Percentiles rank a stretch among this genome's conserved stretches.
These are phyloP conservation scores for Phlebiopsis flavidoalba DNA, from an alignment of 768 basidiomycete species.

Conservation along the genomic window DNA sequence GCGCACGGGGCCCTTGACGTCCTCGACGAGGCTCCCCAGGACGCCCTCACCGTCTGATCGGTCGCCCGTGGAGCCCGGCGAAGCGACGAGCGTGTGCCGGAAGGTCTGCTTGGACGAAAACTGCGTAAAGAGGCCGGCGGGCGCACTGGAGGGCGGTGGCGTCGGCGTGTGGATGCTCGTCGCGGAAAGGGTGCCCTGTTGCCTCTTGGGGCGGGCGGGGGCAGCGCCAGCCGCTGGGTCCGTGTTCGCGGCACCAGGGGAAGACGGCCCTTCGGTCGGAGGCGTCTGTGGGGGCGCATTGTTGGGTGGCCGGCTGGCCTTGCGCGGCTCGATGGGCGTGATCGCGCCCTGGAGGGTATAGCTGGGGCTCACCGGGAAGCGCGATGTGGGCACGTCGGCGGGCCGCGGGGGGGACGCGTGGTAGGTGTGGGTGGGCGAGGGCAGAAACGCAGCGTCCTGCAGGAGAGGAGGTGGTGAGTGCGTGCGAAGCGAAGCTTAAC, in stretches of 20 bases:
- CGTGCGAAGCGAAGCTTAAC: background rate
- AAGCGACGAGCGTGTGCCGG: background rate
- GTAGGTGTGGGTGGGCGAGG: background rate
- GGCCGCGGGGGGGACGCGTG: background rate
- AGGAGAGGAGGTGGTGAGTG: background rate
- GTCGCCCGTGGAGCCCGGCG: background rate
- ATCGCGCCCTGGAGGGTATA: constrained; percentile 11
- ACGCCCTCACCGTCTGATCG: background rate
- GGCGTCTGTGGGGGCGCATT: background rate
- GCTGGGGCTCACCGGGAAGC: constrained; percentile 2
- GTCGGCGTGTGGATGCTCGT: background rate
- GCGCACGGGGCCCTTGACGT: background rate
- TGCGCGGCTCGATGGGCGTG: background rate
- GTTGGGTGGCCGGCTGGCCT: background rate
- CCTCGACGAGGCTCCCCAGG: background rate
- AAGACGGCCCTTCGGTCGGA: background rate
- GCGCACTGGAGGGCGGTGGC: background rate
- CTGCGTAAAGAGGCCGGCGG: background rate
- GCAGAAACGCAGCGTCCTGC: background rate
- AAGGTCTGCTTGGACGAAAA: background rate
- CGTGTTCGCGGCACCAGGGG: background rate
- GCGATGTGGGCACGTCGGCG: background rate
- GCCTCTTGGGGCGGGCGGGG: background rate
- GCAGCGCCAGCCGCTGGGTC: background rate
- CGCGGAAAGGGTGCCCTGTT: background rate